These are phyloP conservation scores for Clarkia xantiana DNA, from an alignment of 345 rosid genomes.

Conservation along the genomic window DNA sequence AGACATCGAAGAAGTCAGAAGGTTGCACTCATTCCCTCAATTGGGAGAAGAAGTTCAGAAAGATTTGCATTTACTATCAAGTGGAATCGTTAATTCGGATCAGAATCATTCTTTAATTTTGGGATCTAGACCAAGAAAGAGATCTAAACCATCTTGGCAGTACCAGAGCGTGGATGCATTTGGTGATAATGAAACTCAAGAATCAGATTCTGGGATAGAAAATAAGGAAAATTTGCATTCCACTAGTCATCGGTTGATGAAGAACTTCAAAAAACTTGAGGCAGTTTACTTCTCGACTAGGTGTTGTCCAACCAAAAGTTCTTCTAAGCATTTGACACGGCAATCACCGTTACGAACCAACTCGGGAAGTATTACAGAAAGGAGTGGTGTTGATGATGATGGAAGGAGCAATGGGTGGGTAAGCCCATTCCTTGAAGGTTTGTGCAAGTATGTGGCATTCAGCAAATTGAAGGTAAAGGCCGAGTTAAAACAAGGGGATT, in stretches of 20 bases:
- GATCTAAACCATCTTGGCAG: slow-evolving; percentile 31
- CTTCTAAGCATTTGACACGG: slow-evolving; percentile 30
- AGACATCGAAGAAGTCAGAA: slow-evolving; percentile 67
- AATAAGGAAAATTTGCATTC: slow-evolving; percentile 39
- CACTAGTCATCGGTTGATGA: slow-evolving; percentile 56
- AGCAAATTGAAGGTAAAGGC: slow-evolving; percentile 76
- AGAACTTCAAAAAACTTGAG: slow-evolving; percentile 82
- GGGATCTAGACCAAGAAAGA: slow-evolving; percentile 66
- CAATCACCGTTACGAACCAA: slow-evolving; percentile 47
- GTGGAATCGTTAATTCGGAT: slow-evolving; percentile 15
- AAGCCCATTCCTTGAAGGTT: slow-evolving; percentile 84
- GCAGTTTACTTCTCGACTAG: slow-evolving; percentile 76
- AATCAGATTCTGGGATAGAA: slow-evolving; percentile 21
- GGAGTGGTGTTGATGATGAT: slow-evolving; percentile 35
- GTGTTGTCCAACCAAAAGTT: slow-evolving; percentile 36
- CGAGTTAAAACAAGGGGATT: slow-evolving; percentile 79
- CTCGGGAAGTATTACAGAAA: slow-evolving; percentile 53
- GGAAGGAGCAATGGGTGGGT: slow-evolving; percentile 63
- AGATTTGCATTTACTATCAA: slow-evolving; percentile 19
- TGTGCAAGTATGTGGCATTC: slow-evolving; percentile 79
- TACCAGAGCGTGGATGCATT: slow-evolving; percentile 22
- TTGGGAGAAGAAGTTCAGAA: slow-evolving; percentile 30
- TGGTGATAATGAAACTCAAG: slow-evolving; percentile 13
- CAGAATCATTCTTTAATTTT: slow-evolving; percentile 28
- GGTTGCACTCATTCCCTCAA: slow-evolving; percentile 30